These are phyloP conservation scores for Penicillium psychrosexuale DNA, from an alignment of 2,329 filamentous ascomycete species.

Conservation along the genomic window DNA sequence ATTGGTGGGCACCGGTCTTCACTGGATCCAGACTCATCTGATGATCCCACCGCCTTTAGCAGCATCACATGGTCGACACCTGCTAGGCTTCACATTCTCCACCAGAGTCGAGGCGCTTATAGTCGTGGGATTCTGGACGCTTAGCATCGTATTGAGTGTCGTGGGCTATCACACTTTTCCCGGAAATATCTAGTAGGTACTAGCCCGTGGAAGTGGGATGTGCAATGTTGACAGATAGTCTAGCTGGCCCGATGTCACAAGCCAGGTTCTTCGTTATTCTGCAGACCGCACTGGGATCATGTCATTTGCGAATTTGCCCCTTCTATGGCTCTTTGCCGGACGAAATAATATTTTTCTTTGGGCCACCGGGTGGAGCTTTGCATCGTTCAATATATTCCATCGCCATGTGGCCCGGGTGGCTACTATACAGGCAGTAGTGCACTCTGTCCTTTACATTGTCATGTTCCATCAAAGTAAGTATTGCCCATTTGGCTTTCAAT, in stretches of 20 bases:
- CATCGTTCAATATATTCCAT: conserved; percentile 65
- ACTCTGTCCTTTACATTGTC: conserved; percentile 59
- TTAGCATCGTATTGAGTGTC: conserved; percentile 46
- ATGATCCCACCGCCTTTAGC: conserved; percentile 46
- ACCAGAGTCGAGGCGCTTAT: conserved; percentile 48
- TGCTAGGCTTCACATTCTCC: conserved; percentile 48
- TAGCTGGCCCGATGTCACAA: conserved; percentile 28
- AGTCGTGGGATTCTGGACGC: conserved; percentile 44
- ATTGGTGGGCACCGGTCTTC: conserved; percentile 11
- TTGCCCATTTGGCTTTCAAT: neutral
- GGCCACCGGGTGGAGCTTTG: conserved; percentile 67
- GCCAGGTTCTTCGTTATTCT: conserved; percentile 54
- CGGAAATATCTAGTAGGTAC: conserved; percentile 49
- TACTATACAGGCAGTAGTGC: conserved; percentile 60
- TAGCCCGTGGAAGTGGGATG: neutral
- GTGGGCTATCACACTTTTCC: conserved; percentile 47
- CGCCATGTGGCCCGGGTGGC: conserved; percentile 63
- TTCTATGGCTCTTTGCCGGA: conserved; percentile 65
- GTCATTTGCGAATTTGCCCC: conserved; percentile 60
- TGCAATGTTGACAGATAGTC: conserved; percentile 2
- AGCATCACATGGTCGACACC: conserved; percentile 37
- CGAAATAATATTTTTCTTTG: conserved; percentile 65
- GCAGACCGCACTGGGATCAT: conserved; percentile 64
- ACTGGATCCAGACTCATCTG: conserved; percentile 40
- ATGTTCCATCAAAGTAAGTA: conserved; percentile 29